Evolutionary conservation across 495 filamentous ascomycete species (phyloP).

Genomic region (Niebla homalea): DNA sequence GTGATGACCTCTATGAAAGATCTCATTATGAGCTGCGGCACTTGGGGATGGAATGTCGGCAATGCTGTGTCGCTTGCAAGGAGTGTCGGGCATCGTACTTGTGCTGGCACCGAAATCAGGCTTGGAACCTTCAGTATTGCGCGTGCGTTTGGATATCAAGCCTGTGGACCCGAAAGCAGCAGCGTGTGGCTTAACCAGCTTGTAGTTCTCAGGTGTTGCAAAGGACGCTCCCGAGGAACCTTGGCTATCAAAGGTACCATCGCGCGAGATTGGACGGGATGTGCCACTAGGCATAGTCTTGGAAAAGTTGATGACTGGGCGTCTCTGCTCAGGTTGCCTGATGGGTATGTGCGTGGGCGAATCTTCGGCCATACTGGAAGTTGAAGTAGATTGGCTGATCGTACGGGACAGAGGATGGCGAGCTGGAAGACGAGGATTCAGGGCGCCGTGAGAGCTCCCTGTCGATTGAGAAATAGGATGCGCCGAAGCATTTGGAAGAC

Average conservation of each 20-base stretch:
- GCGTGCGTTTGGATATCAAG: constrained; percentile 75
- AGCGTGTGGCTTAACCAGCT: constrained; percentile 66
- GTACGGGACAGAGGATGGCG: constrained; percentile 79
- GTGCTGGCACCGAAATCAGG: constrained; percentile 31
- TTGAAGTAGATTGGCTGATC: constrained; percentile 71
- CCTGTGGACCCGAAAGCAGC: constrained; percentile 91
- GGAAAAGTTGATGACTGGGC: constrained; percentile 54
- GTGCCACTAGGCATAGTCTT: constrained; percentile 67
- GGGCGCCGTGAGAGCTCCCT: constrained; percentile 13
- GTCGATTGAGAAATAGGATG: constrained; percentile 30
- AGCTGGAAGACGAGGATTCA: constrained; percentile 28
- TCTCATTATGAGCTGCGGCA: constrained; percentile 34
- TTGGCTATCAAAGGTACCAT: constrained; percentile 26
- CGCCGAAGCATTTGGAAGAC: constrained; percentile 41
- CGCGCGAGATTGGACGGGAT: constrained; percentile 29
- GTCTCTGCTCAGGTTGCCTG: constrained; percentile 38
- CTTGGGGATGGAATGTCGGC: constrained; percentile 50
- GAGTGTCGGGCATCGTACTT: constrained; percentile 72
- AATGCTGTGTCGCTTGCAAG: constrained; percentile 71
- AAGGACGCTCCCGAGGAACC: constrained; percentile 43
- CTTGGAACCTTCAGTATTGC: constrained; percentile 40
- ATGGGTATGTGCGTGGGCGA: constrained; percentile 55
- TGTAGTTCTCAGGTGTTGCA: constrained; percentile 74
- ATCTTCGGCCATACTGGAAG: constrained; percentile 61
- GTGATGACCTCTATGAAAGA: constrained; percentile 38